Base-by-base conservation (phyloP, 352 stramenopile species). In the Discostella stelligera region DNA sequence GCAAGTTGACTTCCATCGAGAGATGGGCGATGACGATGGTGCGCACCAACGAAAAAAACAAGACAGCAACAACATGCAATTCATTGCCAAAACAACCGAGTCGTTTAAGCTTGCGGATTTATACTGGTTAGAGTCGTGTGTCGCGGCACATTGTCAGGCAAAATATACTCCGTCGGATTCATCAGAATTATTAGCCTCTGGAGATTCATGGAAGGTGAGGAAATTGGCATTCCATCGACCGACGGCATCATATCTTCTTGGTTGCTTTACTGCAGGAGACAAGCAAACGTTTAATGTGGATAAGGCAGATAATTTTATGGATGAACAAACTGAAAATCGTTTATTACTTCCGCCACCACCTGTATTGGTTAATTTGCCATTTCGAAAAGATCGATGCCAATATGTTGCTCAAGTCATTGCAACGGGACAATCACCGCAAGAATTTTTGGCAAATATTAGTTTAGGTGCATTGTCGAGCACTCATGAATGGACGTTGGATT, bases 31-130 rank as follows among this genome's bases (percentile, higher is more conserved):
- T 10, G 37, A 44, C 4, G 37, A 16, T 2, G 23, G 18, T 18
- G 6, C 9, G 16, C 50, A 58, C 0, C 50, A 9, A 39, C 30
- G 11, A 65, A n/a, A 50, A 65, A 18, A 23, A 23, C 48, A 37
- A 44, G 0, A 14, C 37, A 14, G 13, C 7, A 10, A 14, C 37
- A 14, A 44, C 7, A 10, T 71, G 11, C 37, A 71, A 13, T 71
- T 60, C 53, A 50, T 89, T 21, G 73, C 64, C 16, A 89, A 89
- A 67, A 87, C 83, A 46, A 74, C 48, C 41, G 83, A 89, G 61
- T 85, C 80, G 4, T 89, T 89, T 61, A 89, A 87, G 48, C 54
- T 89, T 20, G 69, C 83, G 0, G 83, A 89, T 53, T 66, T 89
- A 20, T 82, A 86, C 67, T 78, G 74, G 48, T 16, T 87, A 6